Evolutionary conservation across 345 rosid genomes (phyloP).

Genomic region (Populus nigra): DNA sequence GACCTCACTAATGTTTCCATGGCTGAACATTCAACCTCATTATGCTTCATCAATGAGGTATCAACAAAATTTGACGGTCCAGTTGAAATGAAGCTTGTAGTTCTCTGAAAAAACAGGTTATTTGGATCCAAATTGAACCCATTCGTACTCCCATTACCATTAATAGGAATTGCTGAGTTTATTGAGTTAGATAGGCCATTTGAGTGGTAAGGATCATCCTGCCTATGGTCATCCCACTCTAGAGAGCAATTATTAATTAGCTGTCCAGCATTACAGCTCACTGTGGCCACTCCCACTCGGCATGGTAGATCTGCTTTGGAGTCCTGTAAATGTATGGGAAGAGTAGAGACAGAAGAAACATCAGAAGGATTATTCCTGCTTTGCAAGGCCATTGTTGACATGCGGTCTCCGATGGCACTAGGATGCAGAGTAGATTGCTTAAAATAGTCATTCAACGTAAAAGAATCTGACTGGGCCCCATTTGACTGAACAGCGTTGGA

Average conservation of each 20-base stretch:
- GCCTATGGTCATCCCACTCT: slow-evolving; percentile 41
- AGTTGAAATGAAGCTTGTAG: slow-evolving; percentile 36
- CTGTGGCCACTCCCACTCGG: slow-evolving; percentile 24
- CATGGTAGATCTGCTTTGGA: slow-evolving; percentile 28
- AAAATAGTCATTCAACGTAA: slow-evolving; percentile 18
- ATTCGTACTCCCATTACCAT: slow-evolving; percentile 23
- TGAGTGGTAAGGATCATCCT: slow-evolving; percentile 26
- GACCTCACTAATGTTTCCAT: slow-evolving; percentile 35
- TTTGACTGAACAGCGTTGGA: slow-evolving; percentile 47
- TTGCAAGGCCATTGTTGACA: slow-evolving; percentile 44
- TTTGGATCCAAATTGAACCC: slow-evolving; percentile 40
- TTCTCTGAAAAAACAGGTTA: slow-evolving; percentile 32
- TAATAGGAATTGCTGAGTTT: slow-evolving; percentile 34
- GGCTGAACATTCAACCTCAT: slow-evolving; percentile 36
- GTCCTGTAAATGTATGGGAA: slow-evolving; percentile 27
- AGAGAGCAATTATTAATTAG: slow-evolving; percentile 30
- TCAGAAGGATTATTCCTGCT: slow-evolving; percentile 33
- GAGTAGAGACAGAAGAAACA: slow-evolving; percentile 34
- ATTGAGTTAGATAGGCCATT: slow-evolving; percentile 30
- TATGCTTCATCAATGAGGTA: slow-evolving; percentile 30
- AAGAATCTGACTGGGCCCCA: slow-evolving; percentile 31
- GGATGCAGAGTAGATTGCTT: slow-evolving; percentile 32
- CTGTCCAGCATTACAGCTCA: slow-evolving; percentile 25
- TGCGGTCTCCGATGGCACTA: slow-evolving; percentile 27
- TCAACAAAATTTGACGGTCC: slow-evolving; percentile 38